Percentiles rank a stretch among this genome's conserved stretches.
Conservation (phyloP, 306 rosid genomes). For the Betula pendula region DNA sequence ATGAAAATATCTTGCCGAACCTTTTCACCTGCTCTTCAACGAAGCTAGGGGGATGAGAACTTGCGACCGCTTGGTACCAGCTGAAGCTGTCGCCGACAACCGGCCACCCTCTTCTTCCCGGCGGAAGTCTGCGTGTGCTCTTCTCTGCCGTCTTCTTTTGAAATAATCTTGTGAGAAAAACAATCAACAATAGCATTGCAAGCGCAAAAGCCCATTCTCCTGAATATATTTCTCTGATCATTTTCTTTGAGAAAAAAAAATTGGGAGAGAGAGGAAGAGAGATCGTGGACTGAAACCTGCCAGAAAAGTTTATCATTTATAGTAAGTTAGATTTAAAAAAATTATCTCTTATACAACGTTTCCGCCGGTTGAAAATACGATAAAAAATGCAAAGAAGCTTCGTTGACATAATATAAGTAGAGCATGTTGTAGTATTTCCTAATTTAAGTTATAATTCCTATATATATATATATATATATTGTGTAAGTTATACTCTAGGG, state of each 20-base stretch:
- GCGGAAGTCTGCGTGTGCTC: conserved; percentile 50
- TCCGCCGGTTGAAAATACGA: background rate
- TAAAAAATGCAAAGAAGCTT: background rate
- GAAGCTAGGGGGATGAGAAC: conserved; percentile 81
- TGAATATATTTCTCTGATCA: conserved; percentile 46
- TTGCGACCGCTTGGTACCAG: conserved; percentile 90
- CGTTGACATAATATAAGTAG: conserved; percentile 30
- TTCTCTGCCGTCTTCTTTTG: conserved; percentile 23
- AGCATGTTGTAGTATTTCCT: conserved; percentile 19
- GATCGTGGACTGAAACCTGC: conserved; percentile 14
- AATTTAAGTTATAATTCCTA: conserved; percentile 8
- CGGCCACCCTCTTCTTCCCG: conserved; percentile 94
- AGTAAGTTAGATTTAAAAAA: background rate
- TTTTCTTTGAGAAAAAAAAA: conserved; percentile 38
- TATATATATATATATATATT: background rate
- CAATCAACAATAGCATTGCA: conserved; percentile 31
- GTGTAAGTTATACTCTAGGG: background rate
- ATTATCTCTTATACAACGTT: background rate
- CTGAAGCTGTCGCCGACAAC: conserved; percentile 83
- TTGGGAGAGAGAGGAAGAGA: conserved; percentile 4
- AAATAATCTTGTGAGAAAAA: conserved; percentile 37
- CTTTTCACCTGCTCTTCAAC: conserved; percentile 84
- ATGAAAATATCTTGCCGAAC: conserved; percentile 85
- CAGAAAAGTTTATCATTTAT: conserved; percentile 19
- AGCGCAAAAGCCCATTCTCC: conserved; percentile 41